Evolutionary conservation across 352 stramenopile species (phyloP), one percentile per base, ranked within the genome.

Genomic region (Phytophthora foliorum): DNA sequence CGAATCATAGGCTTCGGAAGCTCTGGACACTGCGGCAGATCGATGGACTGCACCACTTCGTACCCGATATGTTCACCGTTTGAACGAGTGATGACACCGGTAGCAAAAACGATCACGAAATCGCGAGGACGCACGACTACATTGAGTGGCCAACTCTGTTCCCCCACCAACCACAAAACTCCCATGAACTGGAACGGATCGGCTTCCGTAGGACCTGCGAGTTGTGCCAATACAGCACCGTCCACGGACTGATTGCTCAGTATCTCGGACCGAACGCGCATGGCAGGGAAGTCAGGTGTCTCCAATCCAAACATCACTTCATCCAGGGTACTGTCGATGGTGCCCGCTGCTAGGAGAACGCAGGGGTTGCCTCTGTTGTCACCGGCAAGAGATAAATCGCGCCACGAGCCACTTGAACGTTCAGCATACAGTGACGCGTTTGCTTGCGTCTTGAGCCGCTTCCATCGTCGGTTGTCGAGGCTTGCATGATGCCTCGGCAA

Each of bases 41-140:
- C 56, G 25, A 89, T 69, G 29, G 82, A 87, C 55, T 89, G 78
- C 1, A 75, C 68, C 24, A 81, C 57, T 24, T 81, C 70, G 41
- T 73, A 81, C n/a, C 74, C 74, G 31, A 81, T 54, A 9, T 38
- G 49, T 14, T 81, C 74, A 14, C 73, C 73, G 8, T 63, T 68
- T 0, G 41, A 29, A 17, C 56, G 57, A 24, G 24, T 61, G 6
- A 81, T 24, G 14, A 68, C 54, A 6, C 69, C 61, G 22, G 61
- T 72, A 3, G 74, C 69, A 17, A 49, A 39, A 3, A 75, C 51
- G 54, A 67, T 61, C 41, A 71, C 61, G 24, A 77, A 69, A 31
- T 77, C 73, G 27, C 67, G 63, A 29, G 72, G 55, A 4, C 53
- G 58, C 2, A 73, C 61, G 16, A 80, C 17, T 14, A 71, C n/a